A percentile compares a stretch with the other conserved stretches of the same genome.
phyloP scores from a whole-genome alignment of 192 early-diverging fungal species.

The Pilobolus umbonatus region DNA sequence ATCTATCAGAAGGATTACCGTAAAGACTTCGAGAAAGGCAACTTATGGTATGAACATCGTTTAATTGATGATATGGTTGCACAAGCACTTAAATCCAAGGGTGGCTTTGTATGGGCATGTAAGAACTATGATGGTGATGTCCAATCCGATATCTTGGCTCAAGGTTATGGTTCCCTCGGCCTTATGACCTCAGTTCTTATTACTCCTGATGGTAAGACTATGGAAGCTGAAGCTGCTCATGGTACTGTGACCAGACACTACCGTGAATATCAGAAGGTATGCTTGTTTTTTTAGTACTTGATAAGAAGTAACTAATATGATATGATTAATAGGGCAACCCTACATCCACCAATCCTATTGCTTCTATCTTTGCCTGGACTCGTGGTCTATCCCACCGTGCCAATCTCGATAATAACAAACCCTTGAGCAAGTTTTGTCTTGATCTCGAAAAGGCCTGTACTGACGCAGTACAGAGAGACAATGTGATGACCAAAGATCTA shows the following conservation, averaged over 20 bases:
- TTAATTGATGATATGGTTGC: constrained; percentile 99
- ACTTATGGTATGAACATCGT: constrained; percentile 98
- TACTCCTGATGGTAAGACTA: constrained; percentile 87
- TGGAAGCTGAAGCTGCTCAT: constrained; percentile 96
- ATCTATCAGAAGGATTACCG: constrained; percentile 86
- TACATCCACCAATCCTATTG: constrained; percentile 96
- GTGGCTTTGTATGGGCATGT: constrained; percentile 90
- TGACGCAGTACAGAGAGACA: constrained; percentile 75
- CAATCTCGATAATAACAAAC: constrained; percentile 71
- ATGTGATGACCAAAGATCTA: constrained; percentile 94
- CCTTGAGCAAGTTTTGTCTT: constrained; percentile 53
- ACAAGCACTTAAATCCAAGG: constrained; percentile 91
- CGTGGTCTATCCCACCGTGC: constrained; percentile 94
- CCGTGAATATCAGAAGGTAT: constrained; percentile 87
- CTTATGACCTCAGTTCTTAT: constrained; percentile 96
- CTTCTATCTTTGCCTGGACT: constrained; percentile 94
- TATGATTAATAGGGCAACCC: constrained; percentile 55
- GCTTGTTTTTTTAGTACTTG: not conserved
- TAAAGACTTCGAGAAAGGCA: constrained; percentile 69
- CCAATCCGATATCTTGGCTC: constrained; percentile 94
- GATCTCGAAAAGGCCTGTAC: constrained; percentile 86
- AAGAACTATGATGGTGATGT: constrained; percentile 98
- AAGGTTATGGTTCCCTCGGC: constrained; percentile 91
- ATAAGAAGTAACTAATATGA: not conserved
- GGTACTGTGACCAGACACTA: constrained; percentile 95